phyloP scores from a whole-genome alignment of 1,284 basidiomycete genomes.

The Testicularia cyperi region DNA sequence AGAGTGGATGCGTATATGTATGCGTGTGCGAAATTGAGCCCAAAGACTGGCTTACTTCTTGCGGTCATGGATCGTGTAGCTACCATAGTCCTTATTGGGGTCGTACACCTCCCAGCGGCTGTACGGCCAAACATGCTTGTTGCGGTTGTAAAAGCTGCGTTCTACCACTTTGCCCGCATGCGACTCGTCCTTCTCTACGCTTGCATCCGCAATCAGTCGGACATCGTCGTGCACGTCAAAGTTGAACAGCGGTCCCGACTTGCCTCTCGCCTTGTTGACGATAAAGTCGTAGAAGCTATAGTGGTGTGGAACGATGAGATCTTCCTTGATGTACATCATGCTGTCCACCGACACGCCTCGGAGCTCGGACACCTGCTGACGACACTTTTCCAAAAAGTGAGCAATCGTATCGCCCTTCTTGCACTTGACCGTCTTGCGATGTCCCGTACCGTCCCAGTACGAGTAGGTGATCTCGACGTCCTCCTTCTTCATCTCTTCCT shows the following conservation, averaged over 20 bases:
- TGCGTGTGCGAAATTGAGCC: no score
- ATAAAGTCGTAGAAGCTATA: constrained; percentile 99
- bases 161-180: constrained; percentile 98
- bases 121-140: constrained; percentile 96
- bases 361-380: constrained; percentile 87
- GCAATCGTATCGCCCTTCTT: constrained; percentile 96
- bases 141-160: constrained; percentile 89
- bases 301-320: constrained; percentile 68
- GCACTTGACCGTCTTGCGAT: constrained; percentile 89
- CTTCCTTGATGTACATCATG: constrained; percentile 89
- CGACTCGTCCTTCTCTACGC: constrained; percentile 95
- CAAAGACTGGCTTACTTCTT: constrained; percentile 5
- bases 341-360: constrained; percentile 88
- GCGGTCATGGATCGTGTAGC: constrained; percentile 46
- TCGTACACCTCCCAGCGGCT: constrained; percentile 58
- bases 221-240: constrained; percentile 99
- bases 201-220: constrained; percentile 89
- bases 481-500: constrained; percentile 83
- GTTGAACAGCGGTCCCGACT: constrained; percentile 95
- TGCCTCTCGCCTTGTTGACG: constrained; percentile 94
- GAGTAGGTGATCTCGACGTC: constrained; percentile 91
- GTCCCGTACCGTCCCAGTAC: constrained; percentile 97
- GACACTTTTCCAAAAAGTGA: constrained; percentile 85
- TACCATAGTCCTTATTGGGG: constrained; percentile 50
- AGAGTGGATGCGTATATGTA: no score